Evolutionary conservation across 495 filamentous ascomycete species (phyloP), one percentile per base, ranked within the genome.

Genomic region (Glonium stellatum): DNA sequence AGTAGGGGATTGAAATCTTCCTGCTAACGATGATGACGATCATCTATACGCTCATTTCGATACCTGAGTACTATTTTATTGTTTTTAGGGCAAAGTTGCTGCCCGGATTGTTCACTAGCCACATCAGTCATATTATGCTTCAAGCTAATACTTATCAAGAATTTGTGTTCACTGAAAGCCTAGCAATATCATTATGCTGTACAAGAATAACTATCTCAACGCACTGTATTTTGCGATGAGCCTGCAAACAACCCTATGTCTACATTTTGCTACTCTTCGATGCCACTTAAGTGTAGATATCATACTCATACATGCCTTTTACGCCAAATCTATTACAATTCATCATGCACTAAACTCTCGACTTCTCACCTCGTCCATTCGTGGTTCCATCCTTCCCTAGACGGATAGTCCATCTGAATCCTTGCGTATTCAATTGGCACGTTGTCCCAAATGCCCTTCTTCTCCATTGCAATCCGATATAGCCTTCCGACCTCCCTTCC

Each of bases 361-460:
- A 23, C 36, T 2, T 31, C 19, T 31, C 41, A 55, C 58, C 65
- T 61, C 52, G 62, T 85, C 85, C 85, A 87, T 9, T 71, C 80
- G 73, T 91, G 81, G 74, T 96, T 90, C 89, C 88, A 93, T 58
- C 87, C 82, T 66, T 85, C 81, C 62, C 77, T 76, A 13, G 77
- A 69, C 54, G 89, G 89, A 60, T 79, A 86, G 62, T 96, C 90
- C 37, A 84, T 89, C 81, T 95, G 90, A 65, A 81, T 70, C 67
- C 89, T 78, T 39, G 87, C 87, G 80, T 95, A 95, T 79, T 96
- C 90, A 70, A 96, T 87, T 62, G 92, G 92, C 51, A 93, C 78
- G 6, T 77, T 79, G 53, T 78, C 71, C 67, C 85, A 93, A 42
- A 90, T 72, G 10, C 86, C 87, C 74, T 84, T 86, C 84, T 95